Base-by-base conservation (phyloP, 148 eudicot species). In the Talinum fruticosum region DNA sequence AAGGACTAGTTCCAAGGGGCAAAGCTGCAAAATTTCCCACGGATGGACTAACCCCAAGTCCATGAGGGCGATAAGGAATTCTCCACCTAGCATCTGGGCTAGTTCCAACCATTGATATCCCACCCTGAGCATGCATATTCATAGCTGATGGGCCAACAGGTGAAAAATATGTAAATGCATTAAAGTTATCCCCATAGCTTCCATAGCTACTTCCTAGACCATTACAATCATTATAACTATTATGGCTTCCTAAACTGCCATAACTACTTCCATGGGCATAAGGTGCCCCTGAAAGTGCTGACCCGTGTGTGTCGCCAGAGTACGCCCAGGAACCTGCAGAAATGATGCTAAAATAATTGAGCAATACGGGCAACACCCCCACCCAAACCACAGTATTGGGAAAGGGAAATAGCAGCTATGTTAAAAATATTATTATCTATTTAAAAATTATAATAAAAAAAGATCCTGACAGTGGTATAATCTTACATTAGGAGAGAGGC, bases 401-500 rank as follows among this genome's bases (percentile, higher is more conserved):
- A 38, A 38, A 38, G 44, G 44, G 44, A 38, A 5, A 10, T 38
- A 38, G 44, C 44, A 38, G 8, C 44, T 6, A 38, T 38, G 44
- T 5, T 38, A 38, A 38, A 38, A 38, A 41, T 12, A 41, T 41
- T 41, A 10, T 8, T 1, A 41, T 41, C 47, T 51, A 14, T 16
- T 53, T 51, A 16, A 51, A 15, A 16, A 51, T 51, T 19, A 51
- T 51, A 51, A 51, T 19, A 51, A 51, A 18, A 38, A 36, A 35
- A 26, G 74, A 34, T 78, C 66, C 51, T 72, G 28, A 45, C 35
- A 80, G 57, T 41, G n/a, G 68, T 78, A 83, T 34, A 80, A 66
- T 71, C 98, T 93, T 78, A 96, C 99, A 84, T 96, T 93, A 78
- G 98, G 98, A 83, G 99, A 96, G 76, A 96, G 97, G 73, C 99